These are phyloP conservation scores for Trichoderma citrinoviride DNA, from an alignment of 2,329 filamentous ascomycete genomes.

Conservation along the genomic window DNA sequence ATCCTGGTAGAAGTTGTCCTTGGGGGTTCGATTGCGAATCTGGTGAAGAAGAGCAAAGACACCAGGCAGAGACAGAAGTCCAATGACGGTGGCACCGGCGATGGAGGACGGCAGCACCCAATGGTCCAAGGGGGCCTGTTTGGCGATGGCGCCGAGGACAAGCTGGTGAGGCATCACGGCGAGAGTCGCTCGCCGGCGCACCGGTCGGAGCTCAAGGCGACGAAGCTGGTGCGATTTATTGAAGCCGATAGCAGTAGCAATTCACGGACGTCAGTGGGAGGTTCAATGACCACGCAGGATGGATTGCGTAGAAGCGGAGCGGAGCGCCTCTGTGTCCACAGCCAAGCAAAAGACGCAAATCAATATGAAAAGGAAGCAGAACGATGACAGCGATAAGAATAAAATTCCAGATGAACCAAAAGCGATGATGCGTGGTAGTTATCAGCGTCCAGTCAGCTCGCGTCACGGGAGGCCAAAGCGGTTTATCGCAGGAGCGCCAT, in stretches of 20 bases:
- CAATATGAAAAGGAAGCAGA: not conserved
- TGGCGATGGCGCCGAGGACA: not conserved
- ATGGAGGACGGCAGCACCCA: constrained; percentile 32
- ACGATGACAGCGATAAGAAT: not conserved
- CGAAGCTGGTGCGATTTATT: not conserved
- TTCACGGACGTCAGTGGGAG: not conserved
- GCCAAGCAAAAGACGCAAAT: not conserved
- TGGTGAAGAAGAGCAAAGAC: constrained; percentile 37
- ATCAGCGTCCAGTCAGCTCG: not conserved
- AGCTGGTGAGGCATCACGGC: constrained; percentile 14
- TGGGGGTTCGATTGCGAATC: constrained; percentile 35
- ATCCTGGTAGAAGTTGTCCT: constrained; percentile 61
- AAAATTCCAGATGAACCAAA: not conserved
- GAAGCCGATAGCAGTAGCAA: not conserved
- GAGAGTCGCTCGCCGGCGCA: constrained; percentile 7
- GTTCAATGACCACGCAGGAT: not conserved
- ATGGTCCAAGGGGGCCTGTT: not conserved
- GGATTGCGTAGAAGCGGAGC: not conserved
- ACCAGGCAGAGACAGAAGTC: constrained; percentile 40
- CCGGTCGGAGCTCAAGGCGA: constrained; percentile 12
- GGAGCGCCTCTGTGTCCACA: not conserved
- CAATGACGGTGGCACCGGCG: constrained; percentile 36
- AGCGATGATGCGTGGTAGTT: constrained; percentile 5
- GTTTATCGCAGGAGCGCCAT: constrained; percentile 12
- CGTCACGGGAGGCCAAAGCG: not conserved